These are phyloP conservation scores for Lasiodiplodia hormozganensis DNA, from an alignment of 2,329 filamentous ascomycete species.

Conservation along the genomic window DNA sequence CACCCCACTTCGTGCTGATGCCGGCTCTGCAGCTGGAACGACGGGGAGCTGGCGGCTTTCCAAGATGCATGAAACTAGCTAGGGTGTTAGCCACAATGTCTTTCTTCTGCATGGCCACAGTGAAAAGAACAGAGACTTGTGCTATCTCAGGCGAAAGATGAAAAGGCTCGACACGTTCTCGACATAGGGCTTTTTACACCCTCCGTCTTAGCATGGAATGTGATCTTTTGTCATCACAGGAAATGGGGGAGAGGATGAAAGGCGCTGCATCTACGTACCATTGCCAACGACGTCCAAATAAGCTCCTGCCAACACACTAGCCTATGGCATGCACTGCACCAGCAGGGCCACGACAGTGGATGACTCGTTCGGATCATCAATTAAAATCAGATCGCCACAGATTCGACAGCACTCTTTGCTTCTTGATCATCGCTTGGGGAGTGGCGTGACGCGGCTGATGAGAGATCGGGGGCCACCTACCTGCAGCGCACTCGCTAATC, in stretches of 20 bases:
- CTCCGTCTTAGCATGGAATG: constrained; percentile 41
- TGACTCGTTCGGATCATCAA: constrained; percentile 20
- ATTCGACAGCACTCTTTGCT: constrained; percentile 31
- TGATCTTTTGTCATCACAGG: constrained; percentile 37
- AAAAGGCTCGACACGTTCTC: constrained; percentile 34
- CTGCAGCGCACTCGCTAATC: constrained; percentile 9
- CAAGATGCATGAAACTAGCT: constrained; percentile 27
- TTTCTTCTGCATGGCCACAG: neutral
- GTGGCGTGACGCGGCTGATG: constrained; percentile 21
- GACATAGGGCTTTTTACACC: constrained; percentile 32
- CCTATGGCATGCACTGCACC: neutral
- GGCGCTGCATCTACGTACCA: constrained; percentile 1
- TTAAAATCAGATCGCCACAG: constrained; percentile 23
- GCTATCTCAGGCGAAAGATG: constrained; percentile 35
- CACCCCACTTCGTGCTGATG: constrained; percentile 1
- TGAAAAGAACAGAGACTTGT: constrained; percentile 16
- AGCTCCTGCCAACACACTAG: constrained; percentile 6
- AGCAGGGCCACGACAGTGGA: neutral
- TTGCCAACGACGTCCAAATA: constrained; percentile 9
- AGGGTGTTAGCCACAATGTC: constrained; percentile 10
- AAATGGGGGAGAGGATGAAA: neutral
- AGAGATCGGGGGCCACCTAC: constrained; percentile 18
- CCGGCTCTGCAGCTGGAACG: constrained; percentile 30
- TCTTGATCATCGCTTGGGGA: constrained; percentile 31
- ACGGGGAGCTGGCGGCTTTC: constrained; percentile 27